These are phyloP conservation scores for Prillingera fragicola DNA, from an alignment of 1,284 basidiomycete species.

Conservation along the genomic window DNA sequence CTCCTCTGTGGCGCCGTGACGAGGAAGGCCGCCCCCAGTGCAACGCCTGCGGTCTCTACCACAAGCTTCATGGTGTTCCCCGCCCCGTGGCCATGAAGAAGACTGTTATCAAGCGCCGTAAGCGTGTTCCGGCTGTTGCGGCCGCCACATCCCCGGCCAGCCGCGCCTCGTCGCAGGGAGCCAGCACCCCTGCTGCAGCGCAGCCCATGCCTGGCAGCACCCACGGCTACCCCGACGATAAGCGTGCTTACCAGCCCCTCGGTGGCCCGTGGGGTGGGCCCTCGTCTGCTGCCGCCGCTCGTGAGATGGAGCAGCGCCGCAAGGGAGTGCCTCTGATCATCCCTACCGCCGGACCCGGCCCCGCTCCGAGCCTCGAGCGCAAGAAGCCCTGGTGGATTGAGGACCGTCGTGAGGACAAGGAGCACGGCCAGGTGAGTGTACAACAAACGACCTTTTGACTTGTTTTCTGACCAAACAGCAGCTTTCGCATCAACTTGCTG, in stretches of 20 bases:
- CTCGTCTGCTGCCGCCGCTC: constrained; percentile 2
- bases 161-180: constrained; percentile 15
- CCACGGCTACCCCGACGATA: constrained; percentile 18
- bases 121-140: constrained; percentile 76
- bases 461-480: constrained; percentile 12
- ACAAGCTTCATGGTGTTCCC: constrained; percentile 95
- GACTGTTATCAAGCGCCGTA: constrained; percentile 94
- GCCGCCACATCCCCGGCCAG: constrained; percentile 9
- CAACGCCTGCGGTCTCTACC: constrained; percentile 92
- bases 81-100: constrained; percentile 98
- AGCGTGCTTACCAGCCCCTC: constrained; percentile 10
- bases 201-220: no score
- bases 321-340: constrained; percentile 25
- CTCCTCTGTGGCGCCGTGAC: constrained; percentile 86
- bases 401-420: constrained; percentile 18
- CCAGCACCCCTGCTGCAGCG: constrained; percentile 1
- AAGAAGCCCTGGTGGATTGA: constrained; percentile 44
- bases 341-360: constrained; percentile 1
- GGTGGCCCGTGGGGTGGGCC: constrained; percentile 12
- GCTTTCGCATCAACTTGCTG: constrained; percentile 47
- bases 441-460: background rate
- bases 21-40: constrained; percentile 71
- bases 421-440: constrained; percentile 13
- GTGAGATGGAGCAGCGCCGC: constrained; percentile 11
- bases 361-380: constrained; percentile 18